Percentiles rank a stretch among this genome's conserved stretches.
These are phyloP conservation scores for Saposhnikovia divaricata DNA, from an alignment of 129 eudicot genomes.

Conservation along the genomic window DNA sequence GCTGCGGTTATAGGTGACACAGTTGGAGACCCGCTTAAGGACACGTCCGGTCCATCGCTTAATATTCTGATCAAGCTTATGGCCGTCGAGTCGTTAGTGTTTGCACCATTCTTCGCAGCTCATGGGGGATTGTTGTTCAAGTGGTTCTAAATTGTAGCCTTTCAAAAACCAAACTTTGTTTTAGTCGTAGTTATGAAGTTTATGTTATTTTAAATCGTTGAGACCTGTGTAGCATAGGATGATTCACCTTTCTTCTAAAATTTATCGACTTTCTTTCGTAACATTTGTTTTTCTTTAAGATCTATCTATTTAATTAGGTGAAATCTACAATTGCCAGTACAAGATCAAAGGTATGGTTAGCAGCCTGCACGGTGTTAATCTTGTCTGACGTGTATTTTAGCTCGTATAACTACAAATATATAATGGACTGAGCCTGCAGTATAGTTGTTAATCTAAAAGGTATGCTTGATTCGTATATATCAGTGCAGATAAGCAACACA, in stretches of 20 bases:
- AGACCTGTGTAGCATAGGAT: not conserved
- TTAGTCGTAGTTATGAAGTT: not conserved
- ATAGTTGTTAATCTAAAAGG: not conserved
- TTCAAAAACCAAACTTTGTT: not conserved
- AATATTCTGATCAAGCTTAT: conserved; percentile 46
- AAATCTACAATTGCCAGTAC: not conserved
- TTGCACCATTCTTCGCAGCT: conserved; percentile 44
- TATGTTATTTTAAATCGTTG: not conserved
- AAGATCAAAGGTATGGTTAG: not conserved
- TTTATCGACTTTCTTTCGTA: not conserved
- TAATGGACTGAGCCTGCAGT: not conserved
- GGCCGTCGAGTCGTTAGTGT: conserved; percentile 48
- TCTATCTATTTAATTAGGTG: not conserved
- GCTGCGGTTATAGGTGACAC: conserved; percentile 55
- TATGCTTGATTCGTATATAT: too few species aligned
- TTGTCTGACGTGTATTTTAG: too few species aligned
- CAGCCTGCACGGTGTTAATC: not conserved
- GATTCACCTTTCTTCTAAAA: not conserved
- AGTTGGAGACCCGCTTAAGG: conserved; percentile 46
- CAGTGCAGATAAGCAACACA: too few species aligned
- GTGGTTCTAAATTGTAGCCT: conserved; percentile 14
- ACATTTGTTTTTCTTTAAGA: not conserved
- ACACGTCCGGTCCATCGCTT: conserved; percentile 48
- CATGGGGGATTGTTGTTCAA: conserved; percentile 43
- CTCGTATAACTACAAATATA: not conserved